Evolutionary conservation across 2,329 filamentous ascomycete species (phyloP).

Genomic region (Colletotrichum chlorophyti): DNA sequence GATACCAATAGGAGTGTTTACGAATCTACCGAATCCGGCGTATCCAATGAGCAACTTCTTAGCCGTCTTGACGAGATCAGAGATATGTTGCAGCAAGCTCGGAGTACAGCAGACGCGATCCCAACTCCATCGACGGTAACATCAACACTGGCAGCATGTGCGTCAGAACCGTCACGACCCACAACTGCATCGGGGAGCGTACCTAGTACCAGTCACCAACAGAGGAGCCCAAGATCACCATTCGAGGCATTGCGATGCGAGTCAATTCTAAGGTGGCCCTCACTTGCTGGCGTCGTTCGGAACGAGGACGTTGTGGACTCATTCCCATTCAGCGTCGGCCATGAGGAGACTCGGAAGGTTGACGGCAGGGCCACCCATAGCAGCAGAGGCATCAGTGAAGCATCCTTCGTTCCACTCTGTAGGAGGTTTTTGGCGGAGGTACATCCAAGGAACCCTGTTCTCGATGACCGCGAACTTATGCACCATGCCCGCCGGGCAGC

Average conservation of each 20-base stretch:
- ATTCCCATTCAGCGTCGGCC: conserved; percentile 4
- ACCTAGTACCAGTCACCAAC: neutral
- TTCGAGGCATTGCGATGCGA: conserved; percentile 15
- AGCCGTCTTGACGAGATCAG: conserved; percentile 13
- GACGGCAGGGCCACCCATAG: neutral
- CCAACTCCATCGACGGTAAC: too few relatives aligned
- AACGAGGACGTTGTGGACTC: conserved; percentile 24
- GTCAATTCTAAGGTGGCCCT: conserved; percentile 25
- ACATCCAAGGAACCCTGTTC: conserved; percentile 33
- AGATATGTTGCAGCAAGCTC: neutral
- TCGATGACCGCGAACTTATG: conserved; percentile 32
- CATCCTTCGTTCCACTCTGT: conserved; percentile 18
- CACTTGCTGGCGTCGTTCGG: conserved; percentile 11
- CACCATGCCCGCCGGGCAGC: conserved; percentile 8
- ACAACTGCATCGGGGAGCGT: neutral
- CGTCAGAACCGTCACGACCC: neutral
- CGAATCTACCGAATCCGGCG: neutral
- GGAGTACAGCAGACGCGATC: too few relatives aligned
- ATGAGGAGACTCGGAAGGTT: neutral
- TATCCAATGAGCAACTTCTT: neutral
- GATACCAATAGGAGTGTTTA: neutral
- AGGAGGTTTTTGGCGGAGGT: conserved; percentile 30
- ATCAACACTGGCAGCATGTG: neutral
- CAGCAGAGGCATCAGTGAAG: conserved; percentile 4
- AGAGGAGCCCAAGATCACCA: neutral